Base-by-base conservation (phyloP, 2,329 filamentous ascomycete species). In the Fusarium pseudograminearum region DNA sequence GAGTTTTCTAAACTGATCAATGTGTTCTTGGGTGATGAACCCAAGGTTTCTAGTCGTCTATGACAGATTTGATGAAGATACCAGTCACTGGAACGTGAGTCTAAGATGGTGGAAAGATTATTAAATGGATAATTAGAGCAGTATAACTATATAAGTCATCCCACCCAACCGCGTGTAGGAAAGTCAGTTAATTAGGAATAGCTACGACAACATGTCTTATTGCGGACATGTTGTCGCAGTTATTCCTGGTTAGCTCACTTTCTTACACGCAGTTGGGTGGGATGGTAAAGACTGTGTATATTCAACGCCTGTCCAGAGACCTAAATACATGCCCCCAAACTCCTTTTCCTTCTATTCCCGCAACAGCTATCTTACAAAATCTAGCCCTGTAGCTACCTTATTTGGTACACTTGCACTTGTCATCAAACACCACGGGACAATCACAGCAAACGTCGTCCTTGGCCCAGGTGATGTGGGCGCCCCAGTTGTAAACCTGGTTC, bases 1-100 rank as follows among this genome's bases (percentile, higher is more conserved):
- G 69, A 77, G 8, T 77, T 80, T 57, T 72, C 79, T 2, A 69
- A 61, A 26, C 44, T 79, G 26, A 68, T 80, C n/a, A 80, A 79
- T 57, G 56, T 69, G 16, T 80, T 80, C 40, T 66, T 80, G 41
- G 74, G 72, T 18, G 47, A 55, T 10, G 64, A 69, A 33, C 5
- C 40, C 0, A 69, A 47, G 15, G 4, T 65, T 3, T 47, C 61
- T n/a, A 73, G 73, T 16, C 69, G 57, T 3, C 69, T 74, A 3
- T 76, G 26, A 20, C 12, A 24, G 16, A 8, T n/a, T 31, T 18
- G 36, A 7, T 38, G 6, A 46, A 28, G 26, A 30, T 15, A 22
- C 4, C 16, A 50, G 24, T 4, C 6, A 20, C 4, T 0, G 24
- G 15, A 18, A 1, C 30, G 18, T 2, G 18, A 10, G 16, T 36